phyloP scores from a whole-genome alignment of 352 stramenopile species.

The Phytopythium vexans region DNA sequence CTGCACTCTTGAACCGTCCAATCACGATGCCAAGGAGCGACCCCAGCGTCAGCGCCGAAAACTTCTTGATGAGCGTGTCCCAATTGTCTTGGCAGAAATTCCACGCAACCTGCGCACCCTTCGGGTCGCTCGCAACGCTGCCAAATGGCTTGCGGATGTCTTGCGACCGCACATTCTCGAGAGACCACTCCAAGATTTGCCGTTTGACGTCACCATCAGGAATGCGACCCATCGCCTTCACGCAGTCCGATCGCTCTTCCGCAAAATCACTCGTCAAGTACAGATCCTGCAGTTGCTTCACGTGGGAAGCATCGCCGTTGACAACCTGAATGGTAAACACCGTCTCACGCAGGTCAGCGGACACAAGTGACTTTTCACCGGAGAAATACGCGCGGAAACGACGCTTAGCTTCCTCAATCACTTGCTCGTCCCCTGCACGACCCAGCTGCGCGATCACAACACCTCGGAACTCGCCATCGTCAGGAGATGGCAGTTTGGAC shows the following conservation, averaged over 20 bases:
- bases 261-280: slow-evolving; percentile 63
- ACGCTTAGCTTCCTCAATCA: slow-evolving; percentile 50
- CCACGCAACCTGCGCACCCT: slow-evolving; percentile 57
- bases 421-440: slow-evolving; percentile 37
- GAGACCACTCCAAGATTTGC: slow-evolving; percentile 71
- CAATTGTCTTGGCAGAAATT: slow-evolving; percentile 66
- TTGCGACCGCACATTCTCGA: slow-evolving; percentile 64
- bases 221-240: slow-evolving; percentile 52
- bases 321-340: slow-evolving; percentile 52
- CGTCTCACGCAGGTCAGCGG: slow-evolving; percentile 51
- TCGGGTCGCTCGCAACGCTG: slow-evolving; percentile 46
- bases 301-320: slow-evolving; percentile 34
- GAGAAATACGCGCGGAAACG: slow-evolving; percentile 53
- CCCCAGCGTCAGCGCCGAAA: slow-evolving; percentile 54
- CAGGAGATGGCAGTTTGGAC: slow-evolving; percentile 9
- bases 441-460: slow-evolving; percentile 54
- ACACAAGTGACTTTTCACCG: slow-evolving; percentile 37
- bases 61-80: slow-evolving; percentile 49
- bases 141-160: slow-evolving; percentile 54
- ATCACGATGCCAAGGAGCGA: slow-evolving; percentile 38
- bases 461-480: slow-evolving; percentile 65
- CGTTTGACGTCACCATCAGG: slow-evolving; percentile 35
- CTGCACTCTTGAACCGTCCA: slow-evolving; percentile 39
- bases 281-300: slow-evolving; percentile 55
- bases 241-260: slow-evolving; percentile 63